Evolutionary conservation across 768 basidiomycete genomes (phyloP).

Genomic region (Clavaria fumosa): DNA sequence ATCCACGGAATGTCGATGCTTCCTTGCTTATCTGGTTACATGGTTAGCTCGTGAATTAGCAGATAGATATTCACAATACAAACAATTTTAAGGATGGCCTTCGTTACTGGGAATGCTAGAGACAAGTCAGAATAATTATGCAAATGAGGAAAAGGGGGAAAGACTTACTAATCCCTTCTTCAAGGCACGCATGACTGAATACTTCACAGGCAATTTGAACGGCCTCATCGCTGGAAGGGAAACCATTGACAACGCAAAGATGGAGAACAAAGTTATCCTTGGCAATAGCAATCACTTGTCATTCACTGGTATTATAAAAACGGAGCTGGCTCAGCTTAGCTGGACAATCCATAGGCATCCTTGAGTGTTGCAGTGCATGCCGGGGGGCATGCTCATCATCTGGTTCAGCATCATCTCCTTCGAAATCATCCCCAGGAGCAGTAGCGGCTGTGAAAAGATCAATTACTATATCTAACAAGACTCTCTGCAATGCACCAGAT

Average conservation of each 20-base stretch:
- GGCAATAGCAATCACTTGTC: neutral
- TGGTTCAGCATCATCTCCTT: neutral
- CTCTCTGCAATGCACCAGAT: neutral
- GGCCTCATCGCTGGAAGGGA: neutral
- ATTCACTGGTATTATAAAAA: neutral
- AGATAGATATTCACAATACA: neutral
- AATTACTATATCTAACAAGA: neutral
- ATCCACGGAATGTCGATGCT: conserved; percentile 1
- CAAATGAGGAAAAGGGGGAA: neutral
- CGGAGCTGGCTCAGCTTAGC: neutral
- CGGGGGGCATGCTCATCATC: neutral
- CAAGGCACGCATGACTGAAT: neutral
- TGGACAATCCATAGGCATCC: neutral
- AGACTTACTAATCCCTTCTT: neutral
- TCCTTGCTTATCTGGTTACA: conserved; percentile 1
- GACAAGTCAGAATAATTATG: neutral
- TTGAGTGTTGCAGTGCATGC: neutral
- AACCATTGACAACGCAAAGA: neutral
- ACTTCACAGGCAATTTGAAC: neutral
- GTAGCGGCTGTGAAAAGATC: neutral
- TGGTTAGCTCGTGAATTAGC: neutral
- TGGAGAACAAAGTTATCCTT: neutral
- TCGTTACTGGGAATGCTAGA: neutral
- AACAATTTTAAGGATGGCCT: conserved; percentile 1
- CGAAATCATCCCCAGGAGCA: neutral